Evolutionary conservation across 495 filamentous ascomycete species (phyloP), one percentile per base, ranked within the genome.

Genomic region (Penicillium salamii): DNA sequence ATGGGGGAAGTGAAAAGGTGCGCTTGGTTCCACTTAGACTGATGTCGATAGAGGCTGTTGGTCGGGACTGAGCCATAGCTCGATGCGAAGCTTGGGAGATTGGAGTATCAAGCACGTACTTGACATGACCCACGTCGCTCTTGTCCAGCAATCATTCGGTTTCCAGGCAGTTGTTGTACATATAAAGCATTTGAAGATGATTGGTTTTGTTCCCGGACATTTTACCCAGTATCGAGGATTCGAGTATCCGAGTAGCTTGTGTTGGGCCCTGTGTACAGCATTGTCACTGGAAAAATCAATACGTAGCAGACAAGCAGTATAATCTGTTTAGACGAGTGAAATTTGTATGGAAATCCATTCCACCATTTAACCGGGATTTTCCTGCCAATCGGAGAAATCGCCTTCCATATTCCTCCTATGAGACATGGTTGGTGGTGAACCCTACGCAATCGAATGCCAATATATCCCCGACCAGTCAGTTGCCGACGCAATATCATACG

Each of bases 351-450:
- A 24, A 7, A 2, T 24, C 21, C 3, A n/a, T 12, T 17, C 23
- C 35, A 38, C 9, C 35, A 50, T 55, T 53, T 59, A 49, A 46
- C 58, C 55, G 49, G 46, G 49, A 53, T 62, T 72, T 61, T 63
- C 67, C 67, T 59, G 52, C 63, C 63, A 69, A 66, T 66, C 69
- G 61, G 67, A 47, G 49, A 53, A 62, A 50, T 59, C 6, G 18
- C 12, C 6, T 17, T 40, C 53, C 37, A 61, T 59, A 54, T 65
- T 58, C 65, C 69, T 66, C 69, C 67, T 70, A 72, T 68, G 63
- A 58, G 50, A 55, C 31, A 17, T 12, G 6, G 33, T 8, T 46
- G 17, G 41, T 20, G 9, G 24, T 20, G 41, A 34, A 39, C 36
- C 26, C 15, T n/a, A 35, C 46, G 33, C 34, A 52, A 54, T 33